phyloP scores from a whole-genome alignment of 768 basidiomycete species.

The Termitomyces sp. region DNA sequence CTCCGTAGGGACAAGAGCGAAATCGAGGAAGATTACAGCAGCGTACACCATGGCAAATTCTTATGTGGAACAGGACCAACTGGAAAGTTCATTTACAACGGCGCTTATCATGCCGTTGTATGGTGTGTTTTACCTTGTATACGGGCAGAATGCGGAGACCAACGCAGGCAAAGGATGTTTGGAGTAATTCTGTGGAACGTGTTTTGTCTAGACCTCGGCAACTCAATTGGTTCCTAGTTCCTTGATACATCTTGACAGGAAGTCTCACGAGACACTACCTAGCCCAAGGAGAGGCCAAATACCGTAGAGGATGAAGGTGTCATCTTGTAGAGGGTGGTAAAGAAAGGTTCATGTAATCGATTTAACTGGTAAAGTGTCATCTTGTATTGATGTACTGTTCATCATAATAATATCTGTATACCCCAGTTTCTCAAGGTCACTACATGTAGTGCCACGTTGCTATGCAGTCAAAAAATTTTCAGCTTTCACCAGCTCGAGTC shows the following conservation, averaged over 20 bases:
- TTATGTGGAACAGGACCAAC: slow-evolving; percentile 17
- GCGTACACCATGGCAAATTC: slow-evolving; percentile 15
- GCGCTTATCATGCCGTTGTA: slow-evolving; percentile 81
- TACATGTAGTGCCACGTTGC: neutral
- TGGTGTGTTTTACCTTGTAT: slow-evolving; percentile 76
- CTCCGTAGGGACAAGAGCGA: neutral
- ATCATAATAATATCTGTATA: neutral
- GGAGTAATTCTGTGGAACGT: slow-evolving; percentile 74
- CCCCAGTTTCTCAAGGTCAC: neutral
- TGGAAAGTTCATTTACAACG: slow-evolving; percentile 58
- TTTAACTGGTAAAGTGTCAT: neutral
- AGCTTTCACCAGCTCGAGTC: too few relatives aligned
- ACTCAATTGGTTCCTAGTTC: slow-evolving; percentile 26
- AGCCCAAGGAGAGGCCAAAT: slow-evolving; percentile 23
- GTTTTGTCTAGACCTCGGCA: slow-evolving; percentile 70
- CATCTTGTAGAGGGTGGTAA: slow-evolving; percentile 25
- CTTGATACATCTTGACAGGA: slow-evolving; percentile 22
- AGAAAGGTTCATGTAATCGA: neutral
- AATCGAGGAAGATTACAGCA: neutral
- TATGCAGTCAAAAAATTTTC: too few relatives aligned
- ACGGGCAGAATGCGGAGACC: slow-evolving; percentile 63
- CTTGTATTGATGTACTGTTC: neutral
- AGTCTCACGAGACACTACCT: slow-evolving; percentile 57
- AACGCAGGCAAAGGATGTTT: slow-evolving; percentile 63
- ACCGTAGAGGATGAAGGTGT: slow-evolving; percentile 24